Conservation (phyloP, 2,329 filamentous ascomycete genomes). For the Didymella exigua region DNA sequence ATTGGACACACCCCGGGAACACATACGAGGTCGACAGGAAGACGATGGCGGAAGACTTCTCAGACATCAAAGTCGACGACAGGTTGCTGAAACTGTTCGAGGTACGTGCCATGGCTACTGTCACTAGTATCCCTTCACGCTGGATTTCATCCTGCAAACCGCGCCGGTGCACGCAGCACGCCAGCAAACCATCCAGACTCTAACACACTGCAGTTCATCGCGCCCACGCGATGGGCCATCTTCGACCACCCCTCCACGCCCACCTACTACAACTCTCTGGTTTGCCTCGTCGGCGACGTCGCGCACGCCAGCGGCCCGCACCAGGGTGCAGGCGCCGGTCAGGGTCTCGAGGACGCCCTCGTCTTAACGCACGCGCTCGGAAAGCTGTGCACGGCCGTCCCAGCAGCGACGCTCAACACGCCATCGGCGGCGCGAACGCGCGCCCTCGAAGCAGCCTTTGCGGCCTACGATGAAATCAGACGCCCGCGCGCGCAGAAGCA, state of each 20-base stretch:
- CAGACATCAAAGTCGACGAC: slow-evolving; percentile 8
- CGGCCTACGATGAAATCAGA: slow-evolving; percentile 27
- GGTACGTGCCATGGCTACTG: not conserved
- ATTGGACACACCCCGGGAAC: slow-evolving; percentile 19
- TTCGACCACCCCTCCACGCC: slow-evolving; percentile 28
- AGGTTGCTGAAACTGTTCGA: slow-evolving; percentile 20
- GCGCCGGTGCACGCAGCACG: not conserved
- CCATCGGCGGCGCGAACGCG: not conserved
- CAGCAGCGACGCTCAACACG: not conserved
- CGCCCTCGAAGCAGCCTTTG: slow-evolving; percentile 19
- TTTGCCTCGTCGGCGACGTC: slow-evolving; percentile 32
- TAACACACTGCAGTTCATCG: slow-evolving; percentile 4
- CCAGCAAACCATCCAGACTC: not conserved
- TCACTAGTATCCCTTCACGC: not conserved
- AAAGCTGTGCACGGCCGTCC: not conserved
- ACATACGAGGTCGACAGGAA: slow-evolving; percentile 20
- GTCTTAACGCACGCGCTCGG: slow-evolving; percentile 27
- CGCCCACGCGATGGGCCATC: slow-evolving; percentile 27
- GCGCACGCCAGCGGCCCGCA: slow-evolving; percentile 31
- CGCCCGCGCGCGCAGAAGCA: slow-evolving; percentile 27
- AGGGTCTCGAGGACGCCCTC: slow-evolving; percentile 34
- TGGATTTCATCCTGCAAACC: not conserved
- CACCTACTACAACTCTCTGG: slow-evolving; percentile 23
- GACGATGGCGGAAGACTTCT: slow-evolving; percentile 31
- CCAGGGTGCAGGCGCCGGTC: slow-evolving; percentile 33